phyloP scores from a whole-genome alignment of 441 rosid species.

The Sinapis alba region DNA sequence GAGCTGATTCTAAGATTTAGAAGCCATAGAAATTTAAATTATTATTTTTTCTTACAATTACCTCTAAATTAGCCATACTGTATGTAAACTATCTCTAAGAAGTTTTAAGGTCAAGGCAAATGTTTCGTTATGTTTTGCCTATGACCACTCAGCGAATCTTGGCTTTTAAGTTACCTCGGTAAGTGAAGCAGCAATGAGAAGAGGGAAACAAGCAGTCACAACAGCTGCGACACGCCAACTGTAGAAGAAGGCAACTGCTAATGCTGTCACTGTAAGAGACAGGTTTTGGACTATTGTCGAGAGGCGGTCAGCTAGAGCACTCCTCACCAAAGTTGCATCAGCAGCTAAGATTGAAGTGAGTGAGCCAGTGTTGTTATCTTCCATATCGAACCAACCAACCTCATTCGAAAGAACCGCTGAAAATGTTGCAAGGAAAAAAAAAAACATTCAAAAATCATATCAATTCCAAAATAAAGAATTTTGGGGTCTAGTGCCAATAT shows the following conservation, averaged over 20 bases:
- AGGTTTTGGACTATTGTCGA: conserved; percentile 78
- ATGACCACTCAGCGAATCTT: background rate
- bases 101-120: too few species aligned
- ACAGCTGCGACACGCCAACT: conserved; percentile 87
- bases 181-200: conserved; percentile 72
- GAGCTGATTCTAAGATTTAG: too few species aligned
- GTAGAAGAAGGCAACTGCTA: conserved; percentile 62
- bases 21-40: too few species aligned
- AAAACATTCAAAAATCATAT: background rate
- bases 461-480: background rate
- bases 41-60: too few species aligned
- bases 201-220: conserved; percentile 73
- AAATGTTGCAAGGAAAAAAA: background rate
- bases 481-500: background rate
- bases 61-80: too few species aligned
- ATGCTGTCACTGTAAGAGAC: conserved; percentile 76
- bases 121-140: too few species aligned
- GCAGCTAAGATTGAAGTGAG: conserved; percentile 71
- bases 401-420: conserved; percentile 79
- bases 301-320: conserved; percentile 80
- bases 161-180: conserved; percentile 55
- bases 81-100: too few species aligned
- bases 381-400: conserved; percentile 83
- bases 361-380: conserved; percentile 70
- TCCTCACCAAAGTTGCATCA: conserved; percentile 79